A percentile compares a stretch with the other conserved stretches of the same genome.
These are phyloP conservation scores for Otatea glauca DNA, from an alignment of 176 grass and related monocot genomes.

Conservation along the genomic window DNA sequence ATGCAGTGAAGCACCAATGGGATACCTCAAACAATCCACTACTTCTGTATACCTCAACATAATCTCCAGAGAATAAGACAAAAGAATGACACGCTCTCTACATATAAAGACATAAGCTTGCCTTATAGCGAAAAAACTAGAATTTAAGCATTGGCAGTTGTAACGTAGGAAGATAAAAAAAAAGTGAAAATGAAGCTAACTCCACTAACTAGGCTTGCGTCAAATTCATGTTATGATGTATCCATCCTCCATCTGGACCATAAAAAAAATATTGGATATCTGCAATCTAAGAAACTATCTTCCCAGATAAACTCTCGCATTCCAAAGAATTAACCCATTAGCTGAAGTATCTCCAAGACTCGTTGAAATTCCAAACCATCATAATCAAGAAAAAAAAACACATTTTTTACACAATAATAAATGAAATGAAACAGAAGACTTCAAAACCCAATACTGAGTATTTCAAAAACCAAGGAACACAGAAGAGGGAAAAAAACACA, in stretches of 20 bases:
- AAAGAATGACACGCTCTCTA: slow-evolving; percentile 18
- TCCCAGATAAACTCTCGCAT: not conserved
- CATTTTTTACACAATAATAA: not conserved
- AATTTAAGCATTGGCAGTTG: slow-evolving; percentile 17
- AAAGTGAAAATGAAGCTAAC: slow-evolving; percentile 9
- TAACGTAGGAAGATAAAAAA: not conserved
- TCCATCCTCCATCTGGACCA: not conserved
- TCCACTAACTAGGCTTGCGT: slow-evolving; percentile 9
- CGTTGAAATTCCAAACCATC: not conserved
- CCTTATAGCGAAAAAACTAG: slow-evolving; percentile 1
- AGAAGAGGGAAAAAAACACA: not conserved
- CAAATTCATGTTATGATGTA: not conserved
- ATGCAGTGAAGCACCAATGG: slow-evolving; percentile 28
- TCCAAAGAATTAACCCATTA: not conserved
- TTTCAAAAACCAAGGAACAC: not conserved
- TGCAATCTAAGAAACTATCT: not conserved
- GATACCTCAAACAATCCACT: slow-evolving; percentile 35
- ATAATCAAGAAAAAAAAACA: not conserved
- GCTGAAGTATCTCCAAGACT: not conserved
- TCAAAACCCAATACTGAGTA: not conserved
- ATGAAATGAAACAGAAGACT: not conserved
- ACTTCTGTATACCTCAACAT: slow-evolving; percentile 30
- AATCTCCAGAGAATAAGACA: slow-evolving; percentile 31
- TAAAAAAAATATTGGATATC: slow-evolving; percentile 8
- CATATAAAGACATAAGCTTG: slow-evolving; percentile 40